These are phyloP conservation scores for Pleurotus pulmonarius DNA, from an alignment of 768 basidiomycete genomes.

Conservation along the genomic window DNA sequence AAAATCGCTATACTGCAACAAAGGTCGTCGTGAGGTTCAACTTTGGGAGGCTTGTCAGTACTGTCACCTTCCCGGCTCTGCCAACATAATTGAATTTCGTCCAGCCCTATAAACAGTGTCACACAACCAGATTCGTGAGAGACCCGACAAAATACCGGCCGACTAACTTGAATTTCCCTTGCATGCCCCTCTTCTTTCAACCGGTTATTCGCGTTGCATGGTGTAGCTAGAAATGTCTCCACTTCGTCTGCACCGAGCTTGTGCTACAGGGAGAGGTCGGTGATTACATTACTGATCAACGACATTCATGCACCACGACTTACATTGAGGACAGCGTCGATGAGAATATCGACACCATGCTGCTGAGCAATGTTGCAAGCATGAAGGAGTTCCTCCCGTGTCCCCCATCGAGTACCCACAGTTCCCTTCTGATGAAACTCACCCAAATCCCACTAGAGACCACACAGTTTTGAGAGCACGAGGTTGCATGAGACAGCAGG, in stretches of 20 bases:
- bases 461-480: not conserved
- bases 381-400: constrained; percentile 69
- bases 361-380: constrained; percentile 67
- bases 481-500: not conserved
- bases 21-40: not conserved
- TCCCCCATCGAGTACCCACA: constrained; percentile 80
- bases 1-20: constrained; percentile 60
- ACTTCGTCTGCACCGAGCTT: constrained; percentile 80
- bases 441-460: constrained; percentile 76
- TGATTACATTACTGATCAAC: no score
- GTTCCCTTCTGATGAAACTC: constrained; percentile 79
- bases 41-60: not conserved
- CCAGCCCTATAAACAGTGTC: constrained; percentile 55
- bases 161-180: constrained; percentile 63
- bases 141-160: not conserved
- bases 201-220: constrained; percentile 68
- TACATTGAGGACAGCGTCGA: constrained; percentile 91
- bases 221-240: constrained; percentile 68
- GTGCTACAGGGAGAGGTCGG: constrained; percentile 41
- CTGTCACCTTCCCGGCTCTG: constrained; percentile 60
- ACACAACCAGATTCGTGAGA: not conserved
- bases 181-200: constrained; percentile 53
- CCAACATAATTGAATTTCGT: constrained; percentile 86
- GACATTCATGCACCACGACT: constrained; percentile 11
- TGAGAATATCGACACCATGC: constrained; percentile 69